These are phyloP conservation scores for Prunus persica DNA, from an alignment of 306 rosid species.

Conservation along the genomic window Prunus_persica_NCBIv2 NC_034011.1:15850001-15850500, in stretches of 20 bases:
- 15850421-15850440: conserved; percentile 70
- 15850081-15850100: background rate
- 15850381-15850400: conserved; percentile 37
- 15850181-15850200: conserved; percentile 79
- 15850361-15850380: conserved; percentile 86
- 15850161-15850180: conserved; percentile 77
- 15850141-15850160: conserved; percentile 12
- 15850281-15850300: conserved; percentile 63
- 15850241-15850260: conserved; percentile 77
- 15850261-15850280: conserved; percentile 48
- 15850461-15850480: conserved; percentile 48
- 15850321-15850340: conserved; percentile 73
- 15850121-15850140: background rate
- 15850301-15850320: conserved; percentile 82
- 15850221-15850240: conserved; percentile 84
- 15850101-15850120: background rate
- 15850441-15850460: conserved; percentile 78
- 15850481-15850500: conserved; percentile 12
- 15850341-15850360: conserved; percentile 71
- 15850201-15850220: conserved; percentile 87
- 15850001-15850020: background rate
- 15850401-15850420: conserved; percentile 63
- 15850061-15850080: background rate
- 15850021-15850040: background rate
- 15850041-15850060: background rate